phyloP scores from a whole-genome alignment of 805 yeast genomes.

The Wickerhamiella azymoides region DNA sequence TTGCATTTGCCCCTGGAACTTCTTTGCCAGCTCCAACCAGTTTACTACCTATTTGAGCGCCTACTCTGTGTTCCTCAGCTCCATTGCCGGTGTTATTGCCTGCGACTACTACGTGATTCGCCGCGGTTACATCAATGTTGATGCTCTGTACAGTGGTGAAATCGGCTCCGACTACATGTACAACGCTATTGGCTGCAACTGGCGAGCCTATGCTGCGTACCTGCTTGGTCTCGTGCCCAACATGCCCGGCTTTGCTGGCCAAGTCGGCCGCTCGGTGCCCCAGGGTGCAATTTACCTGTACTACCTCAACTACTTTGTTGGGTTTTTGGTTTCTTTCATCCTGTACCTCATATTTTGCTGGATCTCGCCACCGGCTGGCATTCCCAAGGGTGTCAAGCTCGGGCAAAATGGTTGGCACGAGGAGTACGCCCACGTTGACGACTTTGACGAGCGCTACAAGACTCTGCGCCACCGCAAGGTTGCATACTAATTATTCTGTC shows the following conservation, averaged over 20 bases:
- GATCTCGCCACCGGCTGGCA: constrained; percentile 12
- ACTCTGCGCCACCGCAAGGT: not conserved
- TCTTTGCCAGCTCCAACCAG: constrained; percentile 52
- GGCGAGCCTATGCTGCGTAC: constrained; percentile 77
- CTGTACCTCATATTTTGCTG: constrained; percentile 36
- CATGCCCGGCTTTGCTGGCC: constrained; percentile 75
- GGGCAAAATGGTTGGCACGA: constrained; percentile 19
- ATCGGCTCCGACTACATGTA: constrained; percentile 41
- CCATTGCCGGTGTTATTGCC: constrained; percentile 57
- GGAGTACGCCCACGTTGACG: constrained; percentile 17
- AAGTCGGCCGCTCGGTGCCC: constrained; percentile 66
- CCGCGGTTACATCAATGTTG: constrained; percentile 52
- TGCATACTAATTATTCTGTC: too few relatives aligned
- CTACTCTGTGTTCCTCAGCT: constrained; percentile 65
- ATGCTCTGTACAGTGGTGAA: constrained; percentile 46
- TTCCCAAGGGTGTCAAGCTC: constrained; percentile 14
- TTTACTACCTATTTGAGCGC: constrained; percentile 73
- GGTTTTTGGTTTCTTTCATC: constrained; percentile 45
- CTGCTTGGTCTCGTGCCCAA: constrained; percentile 70
- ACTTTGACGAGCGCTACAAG: constrained; percentile 13
- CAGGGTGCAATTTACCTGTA: constrained; percentile 64
- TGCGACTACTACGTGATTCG: constrained; percentile 60
- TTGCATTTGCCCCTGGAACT: constrained; percentile 73
- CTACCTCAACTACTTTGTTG: constrained; percentile 61
- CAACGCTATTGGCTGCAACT: constrained; percentile 51